Evolutionary conservation across 164 flowering plant genomes (phyloP).

Genomic region (Umbellularia californica): DNA sequence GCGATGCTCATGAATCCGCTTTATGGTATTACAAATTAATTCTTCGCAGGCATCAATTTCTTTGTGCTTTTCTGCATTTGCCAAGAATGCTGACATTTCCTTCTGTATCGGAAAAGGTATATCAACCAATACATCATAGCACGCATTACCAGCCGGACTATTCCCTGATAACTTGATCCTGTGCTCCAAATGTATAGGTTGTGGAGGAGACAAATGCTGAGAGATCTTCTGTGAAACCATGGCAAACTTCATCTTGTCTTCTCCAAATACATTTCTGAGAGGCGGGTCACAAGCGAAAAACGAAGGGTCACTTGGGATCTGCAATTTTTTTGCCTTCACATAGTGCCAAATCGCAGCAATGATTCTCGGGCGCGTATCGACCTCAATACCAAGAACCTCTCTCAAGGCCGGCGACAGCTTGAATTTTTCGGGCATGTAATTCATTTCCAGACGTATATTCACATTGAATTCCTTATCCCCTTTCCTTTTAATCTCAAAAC

Average conservation of each 20-base stretch:
- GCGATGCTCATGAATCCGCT: conserved; percentile 74
- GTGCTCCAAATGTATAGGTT: conserved; percentile 79
- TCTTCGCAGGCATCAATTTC: conserved; percentile 80
- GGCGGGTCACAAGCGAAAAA: conserved; percentile 67
- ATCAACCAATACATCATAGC: conserved; percentile 80
- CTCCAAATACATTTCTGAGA: conserved; percentile 77
- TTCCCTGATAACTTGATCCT: conserved; percentile 73
- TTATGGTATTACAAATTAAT: conserved; percentile 56
- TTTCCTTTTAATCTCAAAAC: conserved; percentile 86
- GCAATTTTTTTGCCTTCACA: conserved; percentile 65
- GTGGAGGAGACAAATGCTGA: conserved; percentile 62
- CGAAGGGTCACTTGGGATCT: conserved; percentile 60
- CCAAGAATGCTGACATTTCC: conserved; percentile 66
- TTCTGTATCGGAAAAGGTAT: conserved; percentile 61
- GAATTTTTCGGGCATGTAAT: conserved; percentile 69
- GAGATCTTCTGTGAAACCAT: conserved; percentile 61
- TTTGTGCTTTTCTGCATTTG: conserved; percentile 49
- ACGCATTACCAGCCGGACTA: conserved; percentile 65
- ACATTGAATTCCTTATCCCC: conserved; percentile 85
- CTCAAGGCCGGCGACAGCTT: conserved; percentile 59
- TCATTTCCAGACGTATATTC: conserved; percentile 69
- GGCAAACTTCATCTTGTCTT: conserved; percentile 71
- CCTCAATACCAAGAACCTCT: conserved; percentile 83
- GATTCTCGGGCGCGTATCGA: conserved; percentile 72
- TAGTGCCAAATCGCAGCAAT: conserved; percentile 86